These are phyloP conservation scores for Chlamydomonas sp. DNA, from an alignment of 139 green algal species.

Conservation along the genomic window DNA sequence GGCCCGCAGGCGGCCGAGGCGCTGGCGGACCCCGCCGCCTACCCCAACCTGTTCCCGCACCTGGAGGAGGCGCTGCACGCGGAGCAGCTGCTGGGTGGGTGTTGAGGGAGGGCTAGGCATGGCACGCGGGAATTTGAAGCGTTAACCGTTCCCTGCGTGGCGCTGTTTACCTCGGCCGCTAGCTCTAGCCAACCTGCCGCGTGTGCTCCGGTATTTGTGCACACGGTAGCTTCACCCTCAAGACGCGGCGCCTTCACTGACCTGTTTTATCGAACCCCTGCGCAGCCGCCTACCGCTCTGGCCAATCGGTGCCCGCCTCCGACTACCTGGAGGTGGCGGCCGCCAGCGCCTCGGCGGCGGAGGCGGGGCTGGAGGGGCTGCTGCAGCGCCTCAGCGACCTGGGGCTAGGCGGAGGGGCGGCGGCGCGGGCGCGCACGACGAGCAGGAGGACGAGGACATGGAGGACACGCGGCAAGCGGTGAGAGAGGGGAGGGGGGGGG, in stretches of 20 bases:
- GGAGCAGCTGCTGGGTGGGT: constrained; percentile 14
- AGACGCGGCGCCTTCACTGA: neutral
- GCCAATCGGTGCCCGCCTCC: constrained; percentile 2
- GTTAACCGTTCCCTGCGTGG: neutral
- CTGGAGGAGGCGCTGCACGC: constrained; percentile 59
- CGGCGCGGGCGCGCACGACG: neutral
- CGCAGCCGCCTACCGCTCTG: neutral
- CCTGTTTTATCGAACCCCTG: neutral
- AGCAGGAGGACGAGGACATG: constrained; percentile 18
- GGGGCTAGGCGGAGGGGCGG: neutral
- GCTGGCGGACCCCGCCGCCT: constrained; percentile 94
- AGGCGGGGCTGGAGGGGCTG: constrained; percentile 18
- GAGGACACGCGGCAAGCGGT: neutral
- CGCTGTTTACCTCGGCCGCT: neutral
- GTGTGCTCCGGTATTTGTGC: neutral
- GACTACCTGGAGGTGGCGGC: constrained; percentile 37
- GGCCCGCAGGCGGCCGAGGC: constrained; percentile 84
- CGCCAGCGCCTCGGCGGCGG: constrained; percentile 15
- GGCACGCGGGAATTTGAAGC: neutral
- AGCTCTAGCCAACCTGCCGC: neutral
- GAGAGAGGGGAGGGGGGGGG: constrained; percentile 1
- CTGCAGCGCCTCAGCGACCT: constrained; percentile 2
- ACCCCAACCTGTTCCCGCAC: constrained; percentile 97
- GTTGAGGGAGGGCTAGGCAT: neutral
- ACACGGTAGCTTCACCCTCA: neutral